Percentiles rank a stretch among this genome's conserved stretches.
These are phyloP conservation scores for Monosporascus cannonballus DNA, from an alignment of 2,329 filamentous ascomycete species.

Conservation along the genomic window DNA sequence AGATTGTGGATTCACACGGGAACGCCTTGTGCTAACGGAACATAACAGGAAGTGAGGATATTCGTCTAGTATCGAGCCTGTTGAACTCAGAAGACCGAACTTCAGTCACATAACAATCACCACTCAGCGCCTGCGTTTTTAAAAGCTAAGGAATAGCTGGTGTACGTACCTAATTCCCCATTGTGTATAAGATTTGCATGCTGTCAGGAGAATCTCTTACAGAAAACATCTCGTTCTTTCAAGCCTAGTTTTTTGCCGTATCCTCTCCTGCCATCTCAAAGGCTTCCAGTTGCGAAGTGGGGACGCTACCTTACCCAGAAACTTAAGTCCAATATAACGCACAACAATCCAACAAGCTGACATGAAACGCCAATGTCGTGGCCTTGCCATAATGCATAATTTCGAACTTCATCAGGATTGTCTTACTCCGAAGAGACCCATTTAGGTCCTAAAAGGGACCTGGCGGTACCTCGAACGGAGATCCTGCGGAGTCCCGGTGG, in stretches of 20 bases:
- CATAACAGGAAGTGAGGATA: too few species aligned
- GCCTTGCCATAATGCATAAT: background rate
- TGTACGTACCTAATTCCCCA: too few species aligned
- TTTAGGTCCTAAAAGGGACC: background rate
- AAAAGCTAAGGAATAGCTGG: too few species aligned
- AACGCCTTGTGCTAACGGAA: background rate
- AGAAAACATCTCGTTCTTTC: too few species aligned
- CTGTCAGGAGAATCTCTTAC: too few species aligned
- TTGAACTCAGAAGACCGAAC: too few species aligned
- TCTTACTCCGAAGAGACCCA: background rate
- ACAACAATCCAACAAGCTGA: background rate
- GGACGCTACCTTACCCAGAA: background rate
- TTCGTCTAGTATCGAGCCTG: too few species aligned
- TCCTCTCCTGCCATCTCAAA: too few species aligned
- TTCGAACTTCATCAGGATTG: background rate
- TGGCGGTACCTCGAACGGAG: background rate
- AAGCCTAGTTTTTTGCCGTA: too few species aligned
- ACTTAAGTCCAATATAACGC: background rate
- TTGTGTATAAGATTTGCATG: too few species aligned
- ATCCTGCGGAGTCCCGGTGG: background rate
- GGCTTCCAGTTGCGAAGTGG: background rate
- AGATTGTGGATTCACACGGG: background rate
- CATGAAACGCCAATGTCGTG: background rate
- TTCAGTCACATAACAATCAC: too few species aligned
- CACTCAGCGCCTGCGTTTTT: too few species aligned